Percentiles rank a stretch among this genome's conserved stretches.
These are phyloP conservation scores for Colletotrichum sp. DNA, from an alignment of 2,329 filamentous ascomycete species.

Conservation along the genomic window DNA sequence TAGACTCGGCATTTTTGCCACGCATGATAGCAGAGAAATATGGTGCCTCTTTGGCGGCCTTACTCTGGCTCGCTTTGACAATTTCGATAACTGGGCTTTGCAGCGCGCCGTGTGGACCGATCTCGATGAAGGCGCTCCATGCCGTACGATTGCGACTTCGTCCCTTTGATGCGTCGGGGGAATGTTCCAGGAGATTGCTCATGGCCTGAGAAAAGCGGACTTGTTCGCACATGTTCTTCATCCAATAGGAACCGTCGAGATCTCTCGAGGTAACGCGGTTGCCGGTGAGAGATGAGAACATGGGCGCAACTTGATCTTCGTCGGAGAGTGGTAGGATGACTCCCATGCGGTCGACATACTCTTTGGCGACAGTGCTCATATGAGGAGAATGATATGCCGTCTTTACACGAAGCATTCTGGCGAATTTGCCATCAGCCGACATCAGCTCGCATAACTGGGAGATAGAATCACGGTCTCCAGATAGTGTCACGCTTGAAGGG, in stretches of 20 bases:
- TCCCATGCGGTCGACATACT: neutral
- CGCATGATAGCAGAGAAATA: slow-evolving; percentile 31
- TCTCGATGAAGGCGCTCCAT: slow-evolving; percentile 27
- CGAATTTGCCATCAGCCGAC: slow-evolving; percentile 22
- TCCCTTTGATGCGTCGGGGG: neutral
- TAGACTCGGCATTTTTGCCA: slow-evolving; percentile 30
- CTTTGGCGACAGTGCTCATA: slow-evolving; percentile 50
- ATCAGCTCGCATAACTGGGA: slow-evolving; percentile 25
- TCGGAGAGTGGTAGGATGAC: slow-evolving; percentile 16
- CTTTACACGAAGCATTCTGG: slow-evolving; percentile 17
- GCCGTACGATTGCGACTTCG: slow-evolving; percentile 7
- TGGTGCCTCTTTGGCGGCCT: slow-evolving; percentile 15
- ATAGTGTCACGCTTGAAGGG: slow-evolving; percentile 36
- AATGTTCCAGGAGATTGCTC: neutral
- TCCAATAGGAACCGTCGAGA: slow-evolving; percentile 29
- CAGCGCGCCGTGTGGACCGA: slow-evolving; percentile 43
- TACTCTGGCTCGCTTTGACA: slow-evolving; percentile 42
- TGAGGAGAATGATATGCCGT: slow-evolving; percentile 8
- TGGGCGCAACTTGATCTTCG: slow-evolving; percentile 29
- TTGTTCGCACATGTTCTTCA: slow-evolving; percentile 1
- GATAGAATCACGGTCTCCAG: slow-evolving; percentile 17
- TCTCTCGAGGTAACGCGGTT: slow-evolving; percentile 27
- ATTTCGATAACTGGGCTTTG: slow-evolving; percentile 43
- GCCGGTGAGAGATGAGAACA: slow-evolving; percentile 10
- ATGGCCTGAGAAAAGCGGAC: neutral